Percentiles rank a stretch among this genome's conserved stretches.
These are phyloP conservation scores for Fennellomyces sp. DNA, from an alignment of 371 early-diverging fungal genomes.

Conservation along the genomic window DNA sequence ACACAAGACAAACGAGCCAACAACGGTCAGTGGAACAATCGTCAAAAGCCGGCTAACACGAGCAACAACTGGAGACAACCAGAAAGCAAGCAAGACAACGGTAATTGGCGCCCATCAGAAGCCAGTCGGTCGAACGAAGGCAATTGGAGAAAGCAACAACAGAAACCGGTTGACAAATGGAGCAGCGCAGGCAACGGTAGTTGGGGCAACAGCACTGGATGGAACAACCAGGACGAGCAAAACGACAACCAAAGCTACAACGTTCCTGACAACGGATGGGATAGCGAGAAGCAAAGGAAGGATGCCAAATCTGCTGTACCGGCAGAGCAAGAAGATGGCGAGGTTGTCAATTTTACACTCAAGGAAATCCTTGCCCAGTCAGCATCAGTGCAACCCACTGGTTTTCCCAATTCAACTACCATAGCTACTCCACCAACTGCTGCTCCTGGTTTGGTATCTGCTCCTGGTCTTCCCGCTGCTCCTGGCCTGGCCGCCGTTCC, in stretches of 20 bases:
- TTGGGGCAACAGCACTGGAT: constrained; percentile 1
- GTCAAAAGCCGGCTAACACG: background rate
- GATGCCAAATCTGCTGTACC: background rate
- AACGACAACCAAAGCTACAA: constrained; percentile 14
- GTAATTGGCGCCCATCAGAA: background rate
- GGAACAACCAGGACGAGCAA: background rate
- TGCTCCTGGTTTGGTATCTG: background rate
- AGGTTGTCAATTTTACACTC: constrained; percentile 16
- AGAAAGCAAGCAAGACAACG: background rate
- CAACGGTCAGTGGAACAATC: background rate
- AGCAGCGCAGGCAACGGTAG: background rate
- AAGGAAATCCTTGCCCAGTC: constrained; percentile 14
- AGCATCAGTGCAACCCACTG: constrained; percentile 2
- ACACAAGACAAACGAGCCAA: background rate
- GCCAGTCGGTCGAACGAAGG: background rate
- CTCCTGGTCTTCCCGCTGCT: background rate
- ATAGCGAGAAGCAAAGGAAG: background rate
- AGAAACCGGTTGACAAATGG: constrained; percentile 5
- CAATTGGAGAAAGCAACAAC: constrained; percentile 4
- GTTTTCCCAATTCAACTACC: background rate
- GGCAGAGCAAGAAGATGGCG: background rate
- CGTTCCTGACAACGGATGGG: constrained; percentile 9
- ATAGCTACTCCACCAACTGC: background rate
- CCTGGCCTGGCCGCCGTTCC: background rate
- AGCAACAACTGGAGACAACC: background rate